phyloP scores from a whole-genome alignment of 805 yeast species.

The Debaryomyces prosopidis region DNA sequence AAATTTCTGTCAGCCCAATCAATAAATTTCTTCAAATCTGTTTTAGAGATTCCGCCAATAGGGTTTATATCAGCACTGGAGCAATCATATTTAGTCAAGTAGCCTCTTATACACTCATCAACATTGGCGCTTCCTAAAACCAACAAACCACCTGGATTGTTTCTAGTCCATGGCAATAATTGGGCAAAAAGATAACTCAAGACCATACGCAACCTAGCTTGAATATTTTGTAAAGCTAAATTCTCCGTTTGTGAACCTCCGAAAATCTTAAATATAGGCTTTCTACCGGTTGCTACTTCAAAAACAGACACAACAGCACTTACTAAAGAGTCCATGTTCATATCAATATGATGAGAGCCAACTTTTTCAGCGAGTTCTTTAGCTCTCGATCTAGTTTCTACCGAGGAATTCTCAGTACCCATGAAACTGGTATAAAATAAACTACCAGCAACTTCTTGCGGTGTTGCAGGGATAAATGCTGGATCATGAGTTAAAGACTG shows the following conservation, averaged over 20 bases:
- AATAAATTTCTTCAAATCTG: slow-evolving; percentile 85
- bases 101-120: slow-evolving; percentile 94
- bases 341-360: slow-evolving; percentile 87
- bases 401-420: slow-evolving; percentile 94
- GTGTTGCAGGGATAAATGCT: slow-evolving; percentile 65
- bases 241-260: slow-evolving; percentile 94
- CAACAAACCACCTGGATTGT: slow-evolving; percentile 71
- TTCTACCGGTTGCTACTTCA: slow-evolving; percentile 86
- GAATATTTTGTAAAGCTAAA: slow-evolving; percentile 93
- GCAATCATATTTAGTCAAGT: slow-evolving; percentile 94
- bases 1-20: slow-evolving; percentile 71
- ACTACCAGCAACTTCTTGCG: slow-evolving; percentile 72
- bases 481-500: slow-evolving; percentile 59
- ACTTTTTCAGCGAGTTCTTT: slow-evolving; percentile 69
- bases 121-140: slow-evolving; percentile 97
- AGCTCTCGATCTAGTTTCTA: slow-evolving; percentile 83
- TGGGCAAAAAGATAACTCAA: slow-evolving; percentile 92
- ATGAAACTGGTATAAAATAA: slow-evolving; percentile 89
- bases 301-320: slow-evolving; percentile 71
- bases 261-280: slow-evolving; percentile 84
- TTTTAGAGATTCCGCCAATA: slow-evolving; percentile 97
- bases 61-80: slow-evolving; percentile 98
- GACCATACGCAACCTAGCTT: slow-evolving; percentile 95
- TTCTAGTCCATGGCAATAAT: slow-evolving; percentile 91
- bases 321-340: slow-evolving; percentile 89